Evolutionary conservation across 1,284 basidiomycete genomes (phyloP).

Genomic region (Phellinidium pouzarii): DNA sequence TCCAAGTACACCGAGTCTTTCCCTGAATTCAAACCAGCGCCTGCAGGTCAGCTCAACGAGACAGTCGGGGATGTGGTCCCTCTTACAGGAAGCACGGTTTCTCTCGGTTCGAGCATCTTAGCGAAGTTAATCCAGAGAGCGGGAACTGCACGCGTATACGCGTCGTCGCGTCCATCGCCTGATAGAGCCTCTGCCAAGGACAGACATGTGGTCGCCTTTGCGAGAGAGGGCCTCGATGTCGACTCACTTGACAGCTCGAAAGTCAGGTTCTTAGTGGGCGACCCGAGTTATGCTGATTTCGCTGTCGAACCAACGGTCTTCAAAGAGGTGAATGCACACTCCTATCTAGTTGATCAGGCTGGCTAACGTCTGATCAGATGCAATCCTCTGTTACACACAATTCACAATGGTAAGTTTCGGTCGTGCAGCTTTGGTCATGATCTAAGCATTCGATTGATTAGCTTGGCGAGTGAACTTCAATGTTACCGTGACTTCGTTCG

Average conservation of each 20-base stretch:
- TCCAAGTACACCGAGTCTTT: constrained; percentile 28
- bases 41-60: neutral
- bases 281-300: constrained; percentile 23
- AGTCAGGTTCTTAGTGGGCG: constrained; percentile 27
- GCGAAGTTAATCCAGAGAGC: constrained; percentile 22
- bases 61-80: constrained; percentile 24
- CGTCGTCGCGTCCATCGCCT: constrained; percentile 27
- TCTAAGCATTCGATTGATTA: neutral
- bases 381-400: constrained; percentile 23
- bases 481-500: constrained; percentile 29
- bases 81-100: constrained; percentile 32
- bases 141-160: constrained; percentile 27
- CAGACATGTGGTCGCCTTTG: constrained; percentile 27
- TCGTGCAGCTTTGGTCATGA: neutral
- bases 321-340: constrained; percentile 21
- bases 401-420: constrained; percentile 26
- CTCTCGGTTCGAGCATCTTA: constrained; percentile 29
- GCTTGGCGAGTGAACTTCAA: constrained; percentile 35
- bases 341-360: neutral
- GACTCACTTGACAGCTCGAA: constrained; percentile 26
- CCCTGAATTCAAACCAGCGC: constrained; percentile 19
- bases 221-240: constrained; percentile 28
- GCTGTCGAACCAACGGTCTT: constrained; percentile 24
- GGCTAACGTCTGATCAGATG: constrained; percentile 18
- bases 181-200: constrained; percentile 17